Conservation (phyloP, 2,329 filamentous ascomycete genomes). For the Cryphonectria japonica region DNA sequence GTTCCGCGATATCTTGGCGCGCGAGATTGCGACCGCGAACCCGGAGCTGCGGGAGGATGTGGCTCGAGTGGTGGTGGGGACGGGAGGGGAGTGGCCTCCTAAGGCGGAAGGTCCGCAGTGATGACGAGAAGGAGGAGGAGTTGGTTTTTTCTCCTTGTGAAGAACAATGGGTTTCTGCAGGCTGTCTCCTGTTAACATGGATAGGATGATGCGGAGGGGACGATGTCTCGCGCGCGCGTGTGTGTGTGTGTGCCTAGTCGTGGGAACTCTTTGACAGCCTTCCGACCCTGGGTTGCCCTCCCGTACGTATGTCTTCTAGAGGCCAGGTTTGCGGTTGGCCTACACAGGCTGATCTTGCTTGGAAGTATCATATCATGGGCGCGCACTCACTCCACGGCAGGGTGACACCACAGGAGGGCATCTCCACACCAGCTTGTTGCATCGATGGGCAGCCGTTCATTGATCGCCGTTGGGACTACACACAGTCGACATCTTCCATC, state of each 20-base stretch:
- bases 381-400: not conserved
- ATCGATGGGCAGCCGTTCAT: not conserved
- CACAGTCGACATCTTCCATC: not conserved
- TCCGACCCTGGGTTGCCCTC: not conserved
- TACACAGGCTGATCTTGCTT: not conserved
- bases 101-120: conserved; percentile 17
- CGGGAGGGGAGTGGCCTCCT: conserved; percentile 39
- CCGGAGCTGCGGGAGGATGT: conserved; percentile 63
- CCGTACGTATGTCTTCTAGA: not conserved
- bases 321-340: not conserved
- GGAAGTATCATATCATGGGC: not conserved
- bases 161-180: not conserved
- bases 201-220: no score
- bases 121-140: not conserved
- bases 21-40: conserved; percentile 60
- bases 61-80: conserved; percentile 52
- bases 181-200: not conserved
- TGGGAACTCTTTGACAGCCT: not conserved
- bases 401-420: not conserved
- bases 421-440: not conserved
- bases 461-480: not conserved
- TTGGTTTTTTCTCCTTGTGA: not conserved
- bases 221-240: not conserved
- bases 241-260: not conserved
- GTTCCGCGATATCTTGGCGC: conserved; percentile 66